These are phyloP conservation scores for Paramyrothecium roridum DNA, from an alignment of 2,329 filamentous ascomycete species.

Conservation along the genomic window DNA sequence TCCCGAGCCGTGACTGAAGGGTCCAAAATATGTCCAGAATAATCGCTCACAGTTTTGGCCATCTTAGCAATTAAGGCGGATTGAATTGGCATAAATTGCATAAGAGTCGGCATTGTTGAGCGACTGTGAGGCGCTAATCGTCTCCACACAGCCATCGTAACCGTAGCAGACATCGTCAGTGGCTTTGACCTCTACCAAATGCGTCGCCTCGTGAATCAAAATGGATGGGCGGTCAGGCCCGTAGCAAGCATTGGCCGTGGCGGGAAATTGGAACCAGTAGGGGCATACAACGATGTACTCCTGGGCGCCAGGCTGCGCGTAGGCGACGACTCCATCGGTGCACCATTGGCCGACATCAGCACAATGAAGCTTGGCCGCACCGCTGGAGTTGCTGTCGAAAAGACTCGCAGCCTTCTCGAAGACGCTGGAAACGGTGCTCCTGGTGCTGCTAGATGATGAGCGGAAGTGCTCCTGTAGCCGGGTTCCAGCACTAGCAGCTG, in stretches of 20 bases:
- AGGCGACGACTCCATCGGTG: neutral
- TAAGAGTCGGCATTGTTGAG: neutral
- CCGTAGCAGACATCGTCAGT: neutral
- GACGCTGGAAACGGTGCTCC: neutral
- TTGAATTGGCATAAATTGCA: neutral
- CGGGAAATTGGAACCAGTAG: neutral
- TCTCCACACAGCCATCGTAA: neutral
- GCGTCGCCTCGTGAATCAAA: neutral
- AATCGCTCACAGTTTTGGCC: too few relatives aligned
- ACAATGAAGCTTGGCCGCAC: neutral
- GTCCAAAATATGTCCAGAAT: too few relatives aligned
- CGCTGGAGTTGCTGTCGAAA: neutral
- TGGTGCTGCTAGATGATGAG: neutral
- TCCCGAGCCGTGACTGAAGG: too few relatives aligned
- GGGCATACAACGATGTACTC: neutral
- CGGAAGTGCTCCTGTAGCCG: neutral
- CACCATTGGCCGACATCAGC: neutral
- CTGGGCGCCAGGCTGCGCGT: neutral
- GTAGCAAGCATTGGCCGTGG: neutral
- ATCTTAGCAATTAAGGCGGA: neutral
- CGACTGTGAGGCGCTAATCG: neutral
- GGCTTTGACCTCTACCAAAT: neutral
- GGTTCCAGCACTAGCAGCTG: neutral
- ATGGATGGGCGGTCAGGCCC: neutral
- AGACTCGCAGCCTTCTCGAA: neutral